Evolutionary conservation across 331 rosid species (phyloP).

Genomic region (Quercus tomentella): DNA sequence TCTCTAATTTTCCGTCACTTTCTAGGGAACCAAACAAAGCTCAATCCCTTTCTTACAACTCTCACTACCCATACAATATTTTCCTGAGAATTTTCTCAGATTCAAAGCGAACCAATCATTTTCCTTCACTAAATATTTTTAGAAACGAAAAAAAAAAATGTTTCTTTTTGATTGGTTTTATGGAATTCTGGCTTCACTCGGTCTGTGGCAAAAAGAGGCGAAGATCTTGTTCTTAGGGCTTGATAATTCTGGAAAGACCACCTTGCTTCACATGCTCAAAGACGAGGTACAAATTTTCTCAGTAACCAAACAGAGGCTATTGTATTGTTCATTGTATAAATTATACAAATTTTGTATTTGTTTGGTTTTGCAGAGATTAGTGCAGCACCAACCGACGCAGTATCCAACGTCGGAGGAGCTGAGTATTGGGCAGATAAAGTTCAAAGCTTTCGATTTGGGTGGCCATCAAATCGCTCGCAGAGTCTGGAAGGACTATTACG

Average conservation of each 20-base stretch:
- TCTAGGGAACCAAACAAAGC: neutral
- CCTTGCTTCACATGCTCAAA: conserved; percentile 82
- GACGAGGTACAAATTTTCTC: conserved; percentile 48
- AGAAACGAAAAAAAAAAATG: conserved; percentile 1
- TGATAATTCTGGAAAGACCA: conserved; percentile 45
- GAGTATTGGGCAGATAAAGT: conserved; percentile 77
- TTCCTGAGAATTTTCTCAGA: neutral
- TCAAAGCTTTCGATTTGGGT: conserved; percentile 91
- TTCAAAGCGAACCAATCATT: neutral
- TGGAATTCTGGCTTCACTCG: conserved; percentile 41
- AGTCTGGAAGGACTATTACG: conserved; percentile 87
- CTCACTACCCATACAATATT: neutral
- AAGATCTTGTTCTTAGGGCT: conserved; percentile 50
- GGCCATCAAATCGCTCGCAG: conserved; percentile 93
- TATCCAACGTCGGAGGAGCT: conserved; percentile 85
- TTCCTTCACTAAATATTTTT: neutral
- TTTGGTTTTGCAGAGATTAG: conserved; percentile 54
- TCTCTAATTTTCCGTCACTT: neutral
- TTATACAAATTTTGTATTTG: neutral
- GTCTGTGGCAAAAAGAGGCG: conserved; percentile 43
- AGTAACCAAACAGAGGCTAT: too few relatives aligned
- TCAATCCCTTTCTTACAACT: neutral
- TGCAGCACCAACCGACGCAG: conserved; percentile 90
- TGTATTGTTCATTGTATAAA: too few relatives aligned
- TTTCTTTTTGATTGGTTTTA: conserved; percentile 48